Base-by-base conservation (phyloP, 2,329 filamentous ascomycete species). In the Epichloe sylvatica region DNA sequence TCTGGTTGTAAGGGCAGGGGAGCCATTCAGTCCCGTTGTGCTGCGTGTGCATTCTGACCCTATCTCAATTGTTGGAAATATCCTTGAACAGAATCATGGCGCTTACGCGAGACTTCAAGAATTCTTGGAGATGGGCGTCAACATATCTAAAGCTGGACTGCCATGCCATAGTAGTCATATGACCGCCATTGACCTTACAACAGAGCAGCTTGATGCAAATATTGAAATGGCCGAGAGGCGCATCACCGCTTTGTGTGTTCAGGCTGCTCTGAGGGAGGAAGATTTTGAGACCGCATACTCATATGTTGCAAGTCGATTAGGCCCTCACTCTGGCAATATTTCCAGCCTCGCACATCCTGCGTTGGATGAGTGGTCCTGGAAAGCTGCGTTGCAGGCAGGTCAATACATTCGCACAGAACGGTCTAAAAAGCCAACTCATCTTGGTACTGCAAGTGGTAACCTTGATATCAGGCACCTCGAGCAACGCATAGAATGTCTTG, bases 241-340 rank as follows among this genome's bases (percentile, higher is more conserved):
- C 33, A 80, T 92, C 46, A 82, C 81, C 5, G 83, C 84, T 51
- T 87, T 91, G 83, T 88, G 86, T 54, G 80, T 91, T 39, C 81
- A 88, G 60, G 81, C 84, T 13, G 84, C 86, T 12, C 72, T 92
- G 1, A 72, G 74, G 9, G 85, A 90, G 60, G 81, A 89, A 54
- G 87, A 81, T 61, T 92, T 92, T 53, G 87, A 94, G 61, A 92
- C 86, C 0, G 86, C 86, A 11, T 92, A 91, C 62, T 90, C 85
- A 0, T 91, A 86, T 60, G 82, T 90, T 2, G 77, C 87, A 44
- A 88, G 81, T 59, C 78, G 83, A 21, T 71, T 92, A 0, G 71
- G 73, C 7, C 52, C 59, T 9, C 52, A 59, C 49, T 52, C 4
- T 19, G 45, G 39, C 15, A 34, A 37, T n/a, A 21, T 17, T 34